Percentiles rank a stretch among this genome's conserved stretches.
Evolutionary conservation across 768 basidiomycete species (phyloP).

Genomic region (Leucocoprinus sp.): DNA sequence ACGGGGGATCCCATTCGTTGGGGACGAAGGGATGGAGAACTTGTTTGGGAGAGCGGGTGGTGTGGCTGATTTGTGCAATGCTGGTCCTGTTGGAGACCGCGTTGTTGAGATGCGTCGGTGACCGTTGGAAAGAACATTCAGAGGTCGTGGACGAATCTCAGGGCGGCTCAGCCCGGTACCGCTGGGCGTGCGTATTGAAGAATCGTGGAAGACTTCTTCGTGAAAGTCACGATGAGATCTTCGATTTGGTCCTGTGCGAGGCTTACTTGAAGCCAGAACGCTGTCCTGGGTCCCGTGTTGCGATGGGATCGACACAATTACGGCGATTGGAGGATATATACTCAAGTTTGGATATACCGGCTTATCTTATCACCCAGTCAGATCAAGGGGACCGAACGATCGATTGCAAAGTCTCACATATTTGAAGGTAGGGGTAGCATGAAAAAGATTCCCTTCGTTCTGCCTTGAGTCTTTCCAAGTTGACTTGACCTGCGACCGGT

Average conservation of each 20-base stretch:
- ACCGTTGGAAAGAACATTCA: background rate
- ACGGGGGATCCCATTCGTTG: slow-evolving; percentile 1
- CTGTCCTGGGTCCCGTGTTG: background rate
- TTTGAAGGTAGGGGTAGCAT: slow-evolving; percentile 5
- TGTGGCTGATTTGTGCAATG: background rate
- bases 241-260: background rate
- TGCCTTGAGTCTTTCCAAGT: background rate
- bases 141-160: background rate
- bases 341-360: slow-evolving; percentile 4
- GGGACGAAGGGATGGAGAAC: background rate
- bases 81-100: slow-evolving; percentile 9
- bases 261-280: background rate
- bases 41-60: slow-evolving; percentile 7
- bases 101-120: slow-evolving; percentile 3
- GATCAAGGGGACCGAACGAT: background rate
- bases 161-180: background rate
- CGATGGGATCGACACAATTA: background rate
- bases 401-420: background rate
- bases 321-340: background rate
- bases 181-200: background rate
- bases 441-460: background rate
- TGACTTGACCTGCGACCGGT: background rate
- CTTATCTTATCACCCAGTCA: background rate
- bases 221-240: slow-evolving; percentile 7
- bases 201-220: slow-evolving; percentile 1